Evolutionary conservation across 1,284 basidiomycete genomes (phyloP).

Genomic region (Cryptococcus maquisensis): DNA sequence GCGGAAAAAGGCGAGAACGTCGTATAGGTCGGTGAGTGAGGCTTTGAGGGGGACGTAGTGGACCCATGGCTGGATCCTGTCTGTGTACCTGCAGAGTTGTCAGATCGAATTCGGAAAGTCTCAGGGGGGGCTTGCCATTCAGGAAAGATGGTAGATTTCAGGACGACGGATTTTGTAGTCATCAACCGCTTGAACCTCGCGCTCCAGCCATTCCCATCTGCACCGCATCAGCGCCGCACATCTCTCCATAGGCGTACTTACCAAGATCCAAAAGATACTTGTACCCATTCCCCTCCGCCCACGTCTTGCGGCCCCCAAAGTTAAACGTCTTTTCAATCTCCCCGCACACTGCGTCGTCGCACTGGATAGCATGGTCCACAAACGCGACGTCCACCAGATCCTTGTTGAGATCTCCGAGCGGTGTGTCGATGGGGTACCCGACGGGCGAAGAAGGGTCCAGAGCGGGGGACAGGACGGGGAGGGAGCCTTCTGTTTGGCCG

Average conservation of each 20-base stretch:
- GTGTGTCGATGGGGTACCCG: slow-evolving; percentile 49
- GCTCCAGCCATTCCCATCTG: slow-evolving; percentile 38
- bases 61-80: slow-evolving; percentile 51
- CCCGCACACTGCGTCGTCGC: slow-evolving; percentile 52
- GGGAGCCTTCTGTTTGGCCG: slow-evolving; percentile 46
- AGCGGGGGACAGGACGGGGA: slow-evolving; percentile 40
- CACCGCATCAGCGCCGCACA: background rate
- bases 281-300: slow-evolving; percentile 56
- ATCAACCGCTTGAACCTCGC: slow-evolving; percentile 55
- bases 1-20: slow-evolving; percentile 59
- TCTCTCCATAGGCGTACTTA: slow-evolving; percentile 8
- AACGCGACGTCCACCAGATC: slow-evolving; percentile 60
- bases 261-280: slow-evolving; percentile 64
- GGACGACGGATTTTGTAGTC: slow-evolving; percentile 56
- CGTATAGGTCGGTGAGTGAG: slow-evolving; percentile 58
- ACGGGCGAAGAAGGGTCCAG: slow-evolving; percentile 41
- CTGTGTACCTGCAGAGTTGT: slow-evolving; percentile 30
- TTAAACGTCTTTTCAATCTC: slow-evolving; percentile 52
- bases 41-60: slow-evolving; percentile 61
- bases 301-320: slow-evolving; percentile 52
- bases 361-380: slow-evolving; percentile 53
- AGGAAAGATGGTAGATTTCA: slow-evolving; percentile 56
- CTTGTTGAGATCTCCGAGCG: slow-evolving; percentile 51
- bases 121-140: slow-evolving; percentile 52
- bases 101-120: background rate